Percentiles rank a stretch among this genome's conserved stretches.
Evolutionary conservation across 1,139 yeast species (phyloP).

Genomic region (Saccharomycopsis hybrid): DNA sequence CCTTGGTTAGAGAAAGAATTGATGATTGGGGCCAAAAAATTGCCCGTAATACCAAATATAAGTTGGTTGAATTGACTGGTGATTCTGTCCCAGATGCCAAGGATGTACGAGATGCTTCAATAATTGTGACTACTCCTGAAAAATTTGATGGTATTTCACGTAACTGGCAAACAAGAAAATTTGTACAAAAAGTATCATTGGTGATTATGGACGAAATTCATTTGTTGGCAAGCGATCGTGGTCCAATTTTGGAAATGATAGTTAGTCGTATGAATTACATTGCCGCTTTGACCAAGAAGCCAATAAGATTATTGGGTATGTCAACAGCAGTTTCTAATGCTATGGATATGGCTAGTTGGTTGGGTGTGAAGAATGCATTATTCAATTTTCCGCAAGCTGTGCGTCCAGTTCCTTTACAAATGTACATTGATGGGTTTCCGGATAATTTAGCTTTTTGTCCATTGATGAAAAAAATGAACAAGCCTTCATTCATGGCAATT

Average conservation of each 20-base stretch:
- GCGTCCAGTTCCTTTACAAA: constrained; percentile 94
- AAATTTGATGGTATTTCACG: constrained; percentile 98
- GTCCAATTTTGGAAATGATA: constrained; percentile 97
- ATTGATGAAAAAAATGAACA: constrained; percentile 95
- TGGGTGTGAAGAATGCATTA: constrained; percentile 82
- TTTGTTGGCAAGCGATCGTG: constrained; percentile 93
- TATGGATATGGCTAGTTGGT: constrained; percentile 97
- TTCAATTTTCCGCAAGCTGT: constrained; percentile 94
- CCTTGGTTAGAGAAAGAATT: constrained; percentile 91
- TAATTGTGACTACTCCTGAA: constrained; percentile 94
- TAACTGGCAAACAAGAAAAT: constrained; percentile 93
- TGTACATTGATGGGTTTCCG: constrained; percentile 97
- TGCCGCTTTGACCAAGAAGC: constrained; percentile 65
- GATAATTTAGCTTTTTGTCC: constrained; percentile 93
- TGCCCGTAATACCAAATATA: constrained; percentile 48
- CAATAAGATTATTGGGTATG: constrained; percentile 82
- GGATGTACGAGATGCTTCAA: constrained; percentile 84
- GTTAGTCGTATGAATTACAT: constrained; percentile 97
- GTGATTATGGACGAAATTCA: constrained; percentile 98
- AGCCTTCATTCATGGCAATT: constrained; percentile 95
- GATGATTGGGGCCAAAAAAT: constrained; percentile 86
- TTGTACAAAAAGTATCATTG: constrained; percentile 84
- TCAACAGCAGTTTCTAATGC: constrained; percentile 98
- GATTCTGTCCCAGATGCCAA: constrained; percentile 88
- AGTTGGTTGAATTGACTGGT: constrained; percentile 91